Evolutionary conservation across 2,329 filamentous ascomycete species (phyloP).

Genomic region (Nemania bipapillata): DNA sequence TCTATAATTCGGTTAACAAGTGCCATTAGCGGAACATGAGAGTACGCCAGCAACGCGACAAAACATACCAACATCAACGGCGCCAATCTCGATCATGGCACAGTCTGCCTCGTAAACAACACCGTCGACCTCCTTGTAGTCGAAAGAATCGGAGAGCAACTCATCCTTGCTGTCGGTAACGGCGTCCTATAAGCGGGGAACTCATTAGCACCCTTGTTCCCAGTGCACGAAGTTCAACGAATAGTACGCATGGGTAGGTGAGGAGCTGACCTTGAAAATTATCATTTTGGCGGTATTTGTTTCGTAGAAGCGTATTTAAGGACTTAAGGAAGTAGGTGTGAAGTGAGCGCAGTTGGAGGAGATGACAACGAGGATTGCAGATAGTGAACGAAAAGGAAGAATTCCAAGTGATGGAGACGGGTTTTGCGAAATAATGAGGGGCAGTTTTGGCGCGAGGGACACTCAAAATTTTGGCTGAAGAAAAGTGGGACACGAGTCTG

Average conservation of each 20-base stretch:
- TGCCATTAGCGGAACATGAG: slow-evolving; percentile 19
- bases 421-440: slow-evolving; percentile 47
- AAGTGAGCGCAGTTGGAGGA: slow-evolving; percentile 32
- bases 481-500: slow-evolving; percentile 42
- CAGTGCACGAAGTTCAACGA: background rate
- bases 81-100: slow-evolving; percentile 84
- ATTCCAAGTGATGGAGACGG: slow-evolving; percentile 47
- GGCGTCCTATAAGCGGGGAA: slow-evolving; percentile 73
- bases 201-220: slow-evolving; percentile 12
- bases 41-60: slow-evolving; percentile 1
- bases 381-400: slow-evolving; percentile 47
- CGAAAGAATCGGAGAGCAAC: slow-evolving; percentile 95
- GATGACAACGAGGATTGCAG: slow-evolving; percentile 37
- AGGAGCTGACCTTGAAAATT: slow-evolving; percentile 72
- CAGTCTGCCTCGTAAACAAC: slow-evolving; percentile 92
- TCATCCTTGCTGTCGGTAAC: slow-evolving; percentile 80
- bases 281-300: slow-evolving; percentile 69
- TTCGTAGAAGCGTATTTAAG: slow-evolving; percentile 37
- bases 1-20: slow-evolving; percentile 60
- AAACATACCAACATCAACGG: slow-evolving; percentile 75
- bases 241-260: background rate
- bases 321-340: slow-evolving; percentile 31
- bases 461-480: slow-evolving; percentile 48
- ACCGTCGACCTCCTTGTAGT: slow-evolving; percentile 81
- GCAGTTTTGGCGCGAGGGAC: slow-evolving; percentile 45